Conservation (phyloP, 176 grass and related monocot genomes). For the Dactylis glomerata region DNA sequence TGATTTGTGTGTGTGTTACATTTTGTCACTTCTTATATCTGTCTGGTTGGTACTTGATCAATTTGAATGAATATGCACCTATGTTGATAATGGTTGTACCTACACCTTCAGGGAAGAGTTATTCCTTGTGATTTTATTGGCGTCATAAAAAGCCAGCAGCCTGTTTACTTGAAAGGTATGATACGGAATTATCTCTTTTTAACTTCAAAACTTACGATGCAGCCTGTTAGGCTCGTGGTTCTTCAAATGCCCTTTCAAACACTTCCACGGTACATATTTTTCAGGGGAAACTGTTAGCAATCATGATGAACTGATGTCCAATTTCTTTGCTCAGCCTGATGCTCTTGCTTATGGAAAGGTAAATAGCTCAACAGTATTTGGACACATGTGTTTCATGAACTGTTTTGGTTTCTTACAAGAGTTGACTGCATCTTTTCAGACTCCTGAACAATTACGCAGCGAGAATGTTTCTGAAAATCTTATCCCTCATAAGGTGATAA, state of each 20-base stretch:
- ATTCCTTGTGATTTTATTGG: conserved; percentile 99
- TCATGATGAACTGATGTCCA: conserved; percentile 97
- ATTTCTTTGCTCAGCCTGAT: conserved; percentile 99
- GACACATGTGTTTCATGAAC: background rate
- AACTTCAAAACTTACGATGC: background rate
- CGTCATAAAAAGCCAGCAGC: conserved; percentile 81
- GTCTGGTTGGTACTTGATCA: background rate
- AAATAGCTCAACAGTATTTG: conserved; percentile 18
- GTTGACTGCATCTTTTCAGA: conserved; percentile 41
- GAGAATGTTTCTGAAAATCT: conserved; percentile 75
- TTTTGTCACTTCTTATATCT: conserved; percentile 3
- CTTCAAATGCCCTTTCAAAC: conserved; percentile 24
- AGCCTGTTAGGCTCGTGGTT: conserved; percentile 1
- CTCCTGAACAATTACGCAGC: conserved; percentile 70
- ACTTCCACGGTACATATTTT: conserved; percentile 22
- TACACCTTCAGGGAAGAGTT: conserved; percentile 77
- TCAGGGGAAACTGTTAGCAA: conserved; percentile 90
- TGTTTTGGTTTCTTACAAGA: conserved; percentile 27
- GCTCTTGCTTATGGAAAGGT: conserved; percentile 99
- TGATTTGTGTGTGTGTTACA: background rate
- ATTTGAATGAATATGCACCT: conserved; percentile 12
- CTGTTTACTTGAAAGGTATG: conserved; percentile 79
- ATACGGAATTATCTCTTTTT: background rate
- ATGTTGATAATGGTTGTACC: conserved; percentile 12
- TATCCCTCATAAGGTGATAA: conserved; percentile 83